Conservation (phyloP, 164 flowering plant species). For the Sedum album region DNA sequence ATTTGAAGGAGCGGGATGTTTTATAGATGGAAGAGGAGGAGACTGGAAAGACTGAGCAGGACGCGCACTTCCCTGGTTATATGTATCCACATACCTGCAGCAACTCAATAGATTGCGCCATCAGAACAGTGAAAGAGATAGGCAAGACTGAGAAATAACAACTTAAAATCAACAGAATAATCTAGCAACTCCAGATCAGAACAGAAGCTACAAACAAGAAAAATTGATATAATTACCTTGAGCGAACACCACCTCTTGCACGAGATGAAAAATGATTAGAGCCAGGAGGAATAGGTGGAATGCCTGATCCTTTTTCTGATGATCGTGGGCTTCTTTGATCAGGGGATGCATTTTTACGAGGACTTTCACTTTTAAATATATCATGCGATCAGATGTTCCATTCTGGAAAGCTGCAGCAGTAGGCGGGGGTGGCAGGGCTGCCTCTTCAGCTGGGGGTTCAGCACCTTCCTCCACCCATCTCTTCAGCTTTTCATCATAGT, state of each 20-base stretch:
- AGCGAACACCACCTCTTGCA: constrained; percentile 73
- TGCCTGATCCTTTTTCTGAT: constrained; percentile 34
- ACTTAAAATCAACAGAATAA: background rate
- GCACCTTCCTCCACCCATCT: too few relatives aligned
- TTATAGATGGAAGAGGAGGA: constrained; percentile 50
- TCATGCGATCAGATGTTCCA: too few relatives aligned
- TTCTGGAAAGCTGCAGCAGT: constrained; percentile 50
- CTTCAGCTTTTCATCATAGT: too few relatives aligned
- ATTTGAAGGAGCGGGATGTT: constrained; percentile 36
- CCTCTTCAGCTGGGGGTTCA: constrained; percentile 77
- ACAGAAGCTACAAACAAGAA: too few relatives aligned
- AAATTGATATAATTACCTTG: constrained; percentile 44
- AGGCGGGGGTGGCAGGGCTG: constrained; percentile 85
- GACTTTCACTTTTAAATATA: constrained; percentile 29
- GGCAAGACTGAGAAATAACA: background rate
- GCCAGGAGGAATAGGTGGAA: constrained; percentile 66
- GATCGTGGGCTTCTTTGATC: constrained; percentile 27
- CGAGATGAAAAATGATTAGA: constrained; percentile 86
- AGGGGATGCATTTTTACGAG: too few relatives aligned
- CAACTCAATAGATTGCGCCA: constrained; percentile 4
- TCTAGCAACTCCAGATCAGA: too few relatives aligned
- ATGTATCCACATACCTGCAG: constrained; percentile 95
- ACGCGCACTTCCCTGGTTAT: constrained; percentile 67
- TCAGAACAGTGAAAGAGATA: background rate
- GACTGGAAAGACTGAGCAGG: too few relatives aligned